Evolutionary conservation across 345 rosid genomes (phyloP), one percentile per base, ranked within the genome.

Genomic region (Salix viminalis): DNA sequence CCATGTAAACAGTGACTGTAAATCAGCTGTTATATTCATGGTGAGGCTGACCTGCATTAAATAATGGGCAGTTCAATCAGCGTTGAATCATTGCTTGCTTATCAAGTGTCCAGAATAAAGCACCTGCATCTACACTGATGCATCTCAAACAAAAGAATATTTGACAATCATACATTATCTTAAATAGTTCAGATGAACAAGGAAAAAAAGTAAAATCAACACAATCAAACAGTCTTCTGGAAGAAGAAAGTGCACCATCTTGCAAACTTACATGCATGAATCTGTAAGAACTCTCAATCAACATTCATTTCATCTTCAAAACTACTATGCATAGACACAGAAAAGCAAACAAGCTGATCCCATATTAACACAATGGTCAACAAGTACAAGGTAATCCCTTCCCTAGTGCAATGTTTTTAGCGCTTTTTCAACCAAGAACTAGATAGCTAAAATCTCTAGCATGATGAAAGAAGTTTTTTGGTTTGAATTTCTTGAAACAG

Each of bases 1-100:
- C 99, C 99, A 94, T 60, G 97, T 92, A 82, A 92, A 96, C 46
- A 94, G 75, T 41, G 99, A 89, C 80, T 91, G 94, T 66, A 96
- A 82, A 73, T 96, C 95, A 18, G 97, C 97, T 34, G 94, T 61
- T 82, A 96, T 89, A 79, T 96, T 95, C 89, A 96, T 68, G 16
- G 91, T 90, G 82, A 96, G 75, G 89, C 97, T 92, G 78, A 96
- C 97, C 99, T 96, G 73, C 79, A 89, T 67, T n/a, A 32, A 62
- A 68, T 18, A 24, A 71, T 13, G 61, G 13, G 21, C 37, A 79
- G 75, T 37, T 56, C 32, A 28, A 60, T 73, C 50, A 69, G 60
- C 44, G 41, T 67, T 36, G 30, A 50, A 52, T 23, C 21, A 48
- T 13, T 50, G 56, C 66, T 71, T 28, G 70, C 56, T 48, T 28